phyloP scores from a whole-genome alignment of 106 monocot species.

The Triglochin maritima region DNA sequence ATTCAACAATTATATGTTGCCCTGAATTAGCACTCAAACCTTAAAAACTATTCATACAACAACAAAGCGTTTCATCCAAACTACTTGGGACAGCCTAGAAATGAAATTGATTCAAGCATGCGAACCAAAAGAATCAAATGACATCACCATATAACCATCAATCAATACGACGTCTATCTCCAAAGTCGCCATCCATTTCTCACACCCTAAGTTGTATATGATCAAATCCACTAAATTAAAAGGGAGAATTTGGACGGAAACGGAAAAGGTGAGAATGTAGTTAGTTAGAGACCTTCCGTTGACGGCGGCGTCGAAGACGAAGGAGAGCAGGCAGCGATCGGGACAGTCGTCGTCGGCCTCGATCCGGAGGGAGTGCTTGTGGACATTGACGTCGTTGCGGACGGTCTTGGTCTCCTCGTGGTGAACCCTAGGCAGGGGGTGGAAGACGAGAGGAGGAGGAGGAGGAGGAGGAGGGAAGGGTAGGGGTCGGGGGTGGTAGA shows the following conservation, averaged over 20 bases:
- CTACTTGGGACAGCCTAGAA: too few species aligned
- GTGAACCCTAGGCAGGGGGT: slow-evolving; percentile 4
- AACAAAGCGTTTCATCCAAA: too few species aligned
- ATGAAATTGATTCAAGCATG: too few species aligned
- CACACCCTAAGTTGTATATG: background rate
- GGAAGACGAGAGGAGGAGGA: background rate
- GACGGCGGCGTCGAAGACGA: slow-evolving; percentile 57
- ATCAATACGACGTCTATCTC: background rate
- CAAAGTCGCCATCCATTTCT: background rate
- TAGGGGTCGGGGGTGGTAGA: background rate
- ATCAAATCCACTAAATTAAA: background rate
- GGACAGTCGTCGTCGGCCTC: slow-evolving; percentile 37
- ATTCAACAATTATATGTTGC: too few species aligned
- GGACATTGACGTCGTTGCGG: slow-evolving; percentile 79
- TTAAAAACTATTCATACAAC: too few species aligned
- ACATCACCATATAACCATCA: background rate
- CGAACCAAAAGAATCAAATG: too few species aligned
- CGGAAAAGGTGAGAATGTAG: background rate
- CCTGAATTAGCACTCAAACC: too few species aligned
- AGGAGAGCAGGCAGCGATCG: slow-evolving; percentile 53
- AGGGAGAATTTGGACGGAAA: background rate
- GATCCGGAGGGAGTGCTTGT: slow-evolving; percentile 66
- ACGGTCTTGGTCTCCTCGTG: slow-evolving; percentile 60
- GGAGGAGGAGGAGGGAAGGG: slow-evolving; percentile 3
- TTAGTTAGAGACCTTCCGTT: slow-evolving; percentile 61